These are phyloP conservation scores for Fraxinus pennsylvanica DNA, from an alignment of 257 asterid genomes.

Conservation along the genomic window DNA sequence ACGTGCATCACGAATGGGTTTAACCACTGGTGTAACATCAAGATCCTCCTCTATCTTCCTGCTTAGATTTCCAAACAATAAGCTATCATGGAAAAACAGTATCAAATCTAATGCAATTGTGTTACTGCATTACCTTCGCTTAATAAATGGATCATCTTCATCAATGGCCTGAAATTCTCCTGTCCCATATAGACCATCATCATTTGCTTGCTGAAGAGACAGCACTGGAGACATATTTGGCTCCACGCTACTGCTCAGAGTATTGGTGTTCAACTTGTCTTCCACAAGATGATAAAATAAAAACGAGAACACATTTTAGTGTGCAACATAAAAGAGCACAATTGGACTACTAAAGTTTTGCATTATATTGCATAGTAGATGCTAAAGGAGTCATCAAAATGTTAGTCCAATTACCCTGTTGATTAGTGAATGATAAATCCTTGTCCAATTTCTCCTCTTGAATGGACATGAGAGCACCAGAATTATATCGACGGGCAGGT, in stretches of 20 bases:
- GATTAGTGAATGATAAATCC: conserved; percentile 50
- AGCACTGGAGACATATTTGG: conserved; percentile 58
- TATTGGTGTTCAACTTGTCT: conserved; percentile 58
- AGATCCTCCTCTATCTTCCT: conserved; percentile 83
- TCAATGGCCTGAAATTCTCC: conserved; percentile 55
- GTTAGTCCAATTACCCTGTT: conserved; percentile 60
- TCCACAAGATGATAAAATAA: conserved; percentile 29
- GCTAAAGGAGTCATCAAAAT: conserved; percentile 14
- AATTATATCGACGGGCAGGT: conserved; percentile 74
- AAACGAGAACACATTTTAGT: conserved; percentile 11
- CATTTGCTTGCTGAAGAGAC: conserved; percentile 73
- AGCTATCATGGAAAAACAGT: conserved; percentile 14
- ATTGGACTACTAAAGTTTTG: conserved; percentile 17
- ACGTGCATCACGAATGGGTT: conserved; percentile 96
- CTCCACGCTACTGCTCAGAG: conserved; percentile 38
- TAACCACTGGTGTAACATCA: conserved; percentile 75
- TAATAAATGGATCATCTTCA: conserved; percentile 71
- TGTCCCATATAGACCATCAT: conserved; percentile 58
- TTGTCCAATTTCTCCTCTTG: conserved; percentile 74
- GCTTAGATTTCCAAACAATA: conserved; percentile 30
- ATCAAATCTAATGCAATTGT: conserved; percentile 1
- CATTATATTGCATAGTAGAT: neutral
- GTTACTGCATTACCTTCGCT: conserved; percentile 62
- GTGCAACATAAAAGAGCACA: conserved; percentile 14
- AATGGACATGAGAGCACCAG: conserved; percentile 69